phyloP scores from a whole-genome alignment of 768 basidiomycete genomes.

The Ramaria rubella region DNA sequence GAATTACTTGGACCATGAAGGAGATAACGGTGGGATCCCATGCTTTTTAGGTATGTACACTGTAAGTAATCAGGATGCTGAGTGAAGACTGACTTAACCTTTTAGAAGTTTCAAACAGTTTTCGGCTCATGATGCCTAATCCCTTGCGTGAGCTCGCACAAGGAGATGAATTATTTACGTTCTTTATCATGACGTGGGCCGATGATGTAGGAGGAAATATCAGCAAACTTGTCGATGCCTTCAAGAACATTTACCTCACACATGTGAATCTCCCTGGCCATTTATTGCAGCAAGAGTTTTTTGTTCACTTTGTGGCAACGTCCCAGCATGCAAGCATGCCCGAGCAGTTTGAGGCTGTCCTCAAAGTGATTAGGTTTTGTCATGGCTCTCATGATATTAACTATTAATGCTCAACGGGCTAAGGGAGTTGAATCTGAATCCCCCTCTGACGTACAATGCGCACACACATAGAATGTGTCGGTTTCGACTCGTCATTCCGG shows the following conservation, averaged over 20 bases:
- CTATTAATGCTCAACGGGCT: not conserved
- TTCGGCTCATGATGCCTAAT: conserved; percentile 8
- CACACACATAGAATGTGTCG: conserved; percentile 2
- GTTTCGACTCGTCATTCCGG: conserved; percentile 1
- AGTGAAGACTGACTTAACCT: not conserved
- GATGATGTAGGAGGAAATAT: conserved; percentile 14
- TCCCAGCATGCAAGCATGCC: conserved; percentile 30
- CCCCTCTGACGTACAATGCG: conserved; percentile 9
- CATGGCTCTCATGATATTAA: not conserved
- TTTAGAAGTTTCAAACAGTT: not conserved
- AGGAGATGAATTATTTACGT: not conserved
- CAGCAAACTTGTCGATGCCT: conserved; percentile 10
- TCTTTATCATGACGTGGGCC: conserved; percentile 3
- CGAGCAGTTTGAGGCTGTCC: conserved; percentile 34
- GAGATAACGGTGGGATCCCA: not conserved
- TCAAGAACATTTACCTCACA: conserved; percentile 5
- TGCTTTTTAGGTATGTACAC: not conserved
- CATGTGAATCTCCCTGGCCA: conserved; percentile 8
- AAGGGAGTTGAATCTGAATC: conserved; percentile 9
- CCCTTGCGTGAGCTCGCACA: not conserved
- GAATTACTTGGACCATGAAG: not conserved
- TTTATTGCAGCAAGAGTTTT: conserved; percentile 2
- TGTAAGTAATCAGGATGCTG: not conserved
- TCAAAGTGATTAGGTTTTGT: conserved; percentile 27
- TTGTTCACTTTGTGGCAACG: conserved; percentile 15